Evolutionary conservation across 805 yeast species (phyloP).

Genomic region (Brettanomyces bruxellensis): DNA sequence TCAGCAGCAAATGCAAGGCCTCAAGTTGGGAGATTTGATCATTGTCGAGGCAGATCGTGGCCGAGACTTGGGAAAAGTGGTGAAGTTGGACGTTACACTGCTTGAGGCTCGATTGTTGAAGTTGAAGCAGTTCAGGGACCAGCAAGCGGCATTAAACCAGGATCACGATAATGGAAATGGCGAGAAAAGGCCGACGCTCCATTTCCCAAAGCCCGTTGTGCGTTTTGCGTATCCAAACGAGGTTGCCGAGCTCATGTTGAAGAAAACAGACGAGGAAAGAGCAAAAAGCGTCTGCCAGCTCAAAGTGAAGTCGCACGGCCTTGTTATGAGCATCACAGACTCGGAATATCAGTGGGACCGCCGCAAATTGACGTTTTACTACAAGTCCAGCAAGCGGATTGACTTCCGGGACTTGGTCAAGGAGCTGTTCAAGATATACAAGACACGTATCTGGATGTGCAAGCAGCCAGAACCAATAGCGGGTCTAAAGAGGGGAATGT

Average conservation of each 20-base stretch:
- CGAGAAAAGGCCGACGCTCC: slow-evolving; percentile 35
- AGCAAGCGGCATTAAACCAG: slow-evolving; percentile 49
- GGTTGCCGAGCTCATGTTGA: slow-evolving; percentile 45
- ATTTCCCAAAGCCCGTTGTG: slow-evolving; percentile 60
- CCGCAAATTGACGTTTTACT: slow-evolving; percentile 70
- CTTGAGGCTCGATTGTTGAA: slow-evolving; percentile 65
- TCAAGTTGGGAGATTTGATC: slow-evolving; percentile 56
- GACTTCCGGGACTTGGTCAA: slow-evolving; percentile 73
- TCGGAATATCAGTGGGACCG: slow-evolving; percentile 85
- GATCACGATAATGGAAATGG: slow-evolving; percentile 12
- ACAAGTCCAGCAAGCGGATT: slow-evolving; percentile 51
- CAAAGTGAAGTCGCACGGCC: slow-evolving; percentile 41
- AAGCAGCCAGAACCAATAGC: slow-evolving; percentile 11
- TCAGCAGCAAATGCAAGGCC: slow-evolving; percentile 14
- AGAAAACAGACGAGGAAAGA: slow-evolving; percentile 60
- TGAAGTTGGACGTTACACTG: slow-evolving; percentile 44
- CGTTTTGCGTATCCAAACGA: slow-evolving; percentile 57
- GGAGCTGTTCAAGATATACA: slow-evolving; percentile 65
- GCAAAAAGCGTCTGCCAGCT: slow-evolving; percentile 54
- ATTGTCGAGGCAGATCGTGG: slow-evolving; percentile 84
- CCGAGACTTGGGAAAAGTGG: slow-evolving; percentile 62
- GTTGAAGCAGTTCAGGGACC: slow-evolving; percentile 59
- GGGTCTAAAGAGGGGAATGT: neutral
- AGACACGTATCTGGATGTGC: slow-evolving; percentile 86
- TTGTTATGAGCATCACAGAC: slow-evolving; percentile 55